phyloP scores from a whole-genome alignment of 768 basidiomycete genomes.

The Pulveroboletus frians region DNA sequence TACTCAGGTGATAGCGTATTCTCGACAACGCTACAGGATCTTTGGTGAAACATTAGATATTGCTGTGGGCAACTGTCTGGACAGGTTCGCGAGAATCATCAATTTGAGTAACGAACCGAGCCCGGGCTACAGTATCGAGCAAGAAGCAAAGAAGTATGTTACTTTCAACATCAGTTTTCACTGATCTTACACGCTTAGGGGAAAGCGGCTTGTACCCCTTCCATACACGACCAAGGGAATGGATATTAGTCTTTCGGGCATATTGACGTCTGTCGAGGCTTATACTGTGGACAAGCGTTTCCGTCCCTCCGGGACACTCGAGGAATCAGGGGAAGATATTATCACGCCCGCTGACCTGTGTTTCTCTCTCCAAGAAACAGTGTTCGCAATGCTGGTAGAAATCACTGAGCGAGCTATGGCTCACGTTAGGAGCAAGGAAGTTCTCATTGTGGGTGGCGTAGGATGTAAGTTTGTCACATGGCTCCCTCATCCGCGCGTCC shows the following conservation, averaged over 20 bases:
- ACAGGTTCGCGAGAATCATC: constrained; percentile 94
- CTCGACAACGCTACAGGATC: constrained; percentile 93
- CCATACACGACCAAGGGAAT: constrained; percentile 98
- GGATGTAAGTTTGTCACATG: constrained; percentile 65
- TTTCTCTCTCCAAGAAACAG: constrained; percentile 94
- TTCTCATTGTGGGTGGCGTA: constrained; percentile 97
- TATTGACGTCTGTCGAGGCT: constrained; percentile 81
- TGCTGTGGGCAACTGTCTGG: constrained; percentile 98
- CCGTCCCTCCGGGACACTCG: constrained; percentile 40
- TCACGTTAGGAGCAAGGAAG: constrained; percentile 93
- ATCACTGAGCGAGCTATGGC: constrained; percentile 99
- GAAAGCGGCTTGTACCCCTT: constrained; percentile 73
- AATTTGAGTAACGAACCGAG: constrained; percentile 92
- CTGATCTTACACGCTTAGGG: constrained; percentile 42
- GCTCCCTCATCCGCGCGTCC: not conserved
- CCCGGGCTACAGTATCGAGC: constrained; percentile 97
- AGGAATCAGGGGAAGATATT: constrained; percentile 50
- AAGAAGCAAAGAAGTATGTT: constrained; percentile 80
- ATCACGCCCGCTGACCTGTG: constrained; percentile 96
- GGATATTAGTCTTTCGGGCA: constrained; percentile 95
- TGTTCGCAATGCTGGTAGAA: constrained; percentile 98
- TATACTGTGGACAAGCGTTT: constrained; percentile 86
- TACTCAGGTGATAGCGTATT: constrained; percentile 99
- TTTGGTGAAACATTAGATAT: constrained; percentile 99
- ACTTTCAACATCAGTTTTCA: not conserved